Percentiles rank a stretch among this genome's conserved stretches.
phyloP scores from a whole-genome alignment of 169 alveolate species.

The Plasmodium malariae region DNA sequence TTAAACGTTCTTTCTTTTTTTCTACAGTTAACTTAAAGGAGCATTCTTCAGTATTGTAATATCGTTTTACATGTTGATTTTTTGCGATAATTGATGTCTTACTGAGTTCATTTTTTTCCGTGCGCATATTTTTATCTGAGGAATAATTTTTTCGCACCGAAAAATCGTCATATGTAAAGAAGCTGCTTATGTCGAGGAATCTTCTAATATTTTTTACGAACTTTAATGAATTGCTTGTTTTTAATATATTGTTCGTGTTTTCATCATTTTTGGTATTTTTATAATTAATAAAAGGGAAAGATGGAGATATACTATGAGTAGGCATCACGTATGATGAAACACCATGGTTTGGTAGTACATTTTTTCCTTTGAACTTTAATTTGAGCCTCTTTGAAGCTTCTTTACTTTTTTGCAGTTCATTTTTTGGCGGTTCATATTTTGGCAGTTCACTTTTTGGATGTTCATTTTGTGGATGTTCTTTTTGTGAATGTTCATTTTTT shows the following conservation, averaged over 20 bases:
- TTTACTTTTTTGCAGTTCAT: no score
- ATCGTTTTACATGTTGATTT: not conserved
- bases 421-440: no score
- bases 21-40: not conserved
- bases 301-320: constrained; percentile 3
- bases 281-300: constrained; percentile 5
- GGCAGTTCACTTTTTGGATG: no score
- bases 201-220: constrained; percentile 44
- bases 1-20: constrained; percentile 11
- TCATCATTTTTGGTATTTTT: not conserved
- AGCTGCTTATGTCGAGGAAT: not conserved
- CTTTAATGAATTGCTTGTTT: constrained; percentile 26
- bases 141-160: no score
- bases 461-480: no score
- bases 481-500: no score
- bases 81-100: not conserved
- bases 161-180: not conserved
- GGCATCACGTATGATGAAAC: constrained; percentile 5
- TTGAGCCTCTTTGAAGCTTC: not conserved
- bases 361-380: not conserved
- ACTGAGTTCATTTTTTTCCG: not conserved
- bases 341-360: not conserved
- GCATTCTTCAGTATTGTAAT: constrained; percentile 1
- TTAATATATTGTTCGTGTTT: constrained; percentile 6
- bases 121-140: not conserved